Evolutionary conservation across 441 rosid species (phyloP).

Genomic region (Sinapis alba): DNA sequence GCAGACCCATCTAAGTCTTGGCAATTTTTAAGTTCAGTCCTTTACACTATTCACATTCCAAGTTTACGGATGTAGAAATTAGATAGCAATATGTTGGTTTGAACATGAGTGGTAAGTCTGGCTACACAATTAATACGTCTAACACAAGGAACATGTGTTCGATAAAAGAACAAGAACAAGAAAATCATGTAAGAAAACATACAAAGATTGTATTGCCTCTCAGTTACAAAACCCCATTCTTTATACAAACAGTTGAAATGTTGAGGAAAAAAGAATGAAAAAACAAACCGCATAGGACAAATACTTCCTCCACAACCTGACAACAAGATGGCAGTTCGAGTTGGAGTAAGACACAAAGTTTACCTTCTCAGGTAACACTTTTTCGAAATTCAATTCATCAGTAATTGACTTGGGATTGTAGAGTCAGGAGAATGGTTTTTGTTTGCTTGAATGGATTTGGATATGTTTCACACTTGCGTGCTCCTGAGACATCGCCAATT

Average conservation of each 20-base stretch:
- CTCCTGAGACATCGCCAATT: conserved; percentile 83
- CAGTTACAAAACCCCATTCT: conserved; percentile 17
- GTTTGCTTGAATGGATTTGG: conserved; percentile 12
- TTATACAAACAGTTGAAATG: conserved; percentile 24
- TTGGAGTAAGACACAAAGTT: conserved; percentile 18
- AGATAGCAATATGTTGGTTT: neutral
- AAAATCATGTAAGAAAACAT: neutral
- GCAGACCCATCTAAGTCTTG: neutral
- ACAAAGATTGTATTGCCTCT: conserved; percentile 19
- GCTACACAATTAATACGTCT: neutral
- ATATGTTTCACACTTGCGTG: conserved; percentile 56
- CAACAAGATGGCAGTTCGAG: neutral
- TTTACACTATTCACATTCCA: neutral
- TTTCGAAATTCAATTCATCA: neutral
- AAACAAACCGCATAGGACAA: neutral
- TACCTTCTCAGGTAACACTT: neutral
- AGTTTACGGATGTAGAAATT: neutral
- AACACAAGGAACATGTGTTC: neutral
- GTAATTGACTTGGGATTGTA: conserved; percentile 12
- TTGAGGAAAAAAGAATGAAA: neutral
- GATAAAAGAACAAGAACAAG: neutral
- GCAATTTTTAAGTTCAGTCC: neutral
- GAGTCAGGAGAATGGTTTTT: conserved; percentile 24
- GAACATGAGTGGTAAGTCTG: neutral
- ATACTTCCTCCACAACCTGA: conserved; percentile 1